A percentile compares a stretch with the other conserved stretches of the same genome.
phyloP scores from a whole-genome alignment of 192 early-diverging fungal genomes.

The Umbelopsis sp. region DNA sequence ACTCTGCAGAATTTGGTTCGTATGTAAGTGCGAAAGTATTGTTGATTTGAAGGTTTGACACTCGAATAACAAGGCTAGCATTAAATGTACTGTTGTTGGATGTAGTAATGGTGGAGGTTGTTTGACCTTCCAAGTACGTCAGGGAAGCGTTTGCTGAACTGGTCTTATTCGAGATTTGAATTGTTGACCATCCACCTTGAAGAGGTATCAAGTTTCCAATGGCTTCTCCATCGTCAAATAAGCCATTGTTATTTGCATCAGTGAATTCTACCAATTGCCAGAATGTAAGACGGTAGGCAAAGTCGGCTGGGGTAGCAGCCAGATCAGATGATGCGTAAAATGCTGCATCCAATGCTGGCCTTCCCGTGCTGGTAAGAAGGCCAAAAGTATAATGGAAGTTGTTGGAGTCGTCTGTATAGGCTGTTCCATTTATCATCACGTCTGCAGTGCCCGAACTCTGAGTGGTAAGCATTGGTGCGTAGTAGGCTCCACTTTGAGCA shows the following conservation, averaged over 20 bases:
- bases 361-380: conserved; percentile 20
- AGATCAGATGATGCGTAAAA: conserved; percentile 35
- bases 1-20: conserved; percentile 35
- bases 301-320: conserved; percentile 30
- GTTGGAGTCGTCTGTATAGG: conserved; percentile 19
- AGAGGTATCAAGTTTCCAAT: conserved; percentile 25
- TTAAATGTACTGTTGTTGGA: conserved; percentile 15
- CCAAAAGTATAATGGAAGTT: conserved; percentile 32
- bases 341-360: conserved; percentile 22
- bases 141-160: conserved; percentile 14
- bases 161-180: conserved; percentile 25
- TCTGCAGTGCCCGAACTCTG: conserved; percentile 16
- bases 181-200: conserved; percentile 27
- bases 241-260: conserved; percentile 35
- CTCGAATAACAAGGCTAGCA: conserved; percentile 17
- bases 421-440: conserved; percentile 36
- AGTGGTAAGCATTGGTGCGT: conserved; percentile 26
- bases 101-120: conserved; percentile 15
- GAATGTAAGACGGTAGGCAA: conserved; percentile 30
- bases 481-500: conserved; percentile 28
- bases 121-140: conserved; percentile 25
- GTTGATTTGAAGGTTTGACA: conserved; percentile 34
- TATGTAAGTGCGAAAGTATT: conserved; percentile 26
- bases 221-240: conserved; percentile 28
- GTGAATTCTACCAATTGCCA: conserved; percentile 35